Evolutionary conservation across 805 yeast species (phyloP), one percentile per base, ranked within the genome.

Genomic region (Saccharomycodes ludwigii): DNA sequence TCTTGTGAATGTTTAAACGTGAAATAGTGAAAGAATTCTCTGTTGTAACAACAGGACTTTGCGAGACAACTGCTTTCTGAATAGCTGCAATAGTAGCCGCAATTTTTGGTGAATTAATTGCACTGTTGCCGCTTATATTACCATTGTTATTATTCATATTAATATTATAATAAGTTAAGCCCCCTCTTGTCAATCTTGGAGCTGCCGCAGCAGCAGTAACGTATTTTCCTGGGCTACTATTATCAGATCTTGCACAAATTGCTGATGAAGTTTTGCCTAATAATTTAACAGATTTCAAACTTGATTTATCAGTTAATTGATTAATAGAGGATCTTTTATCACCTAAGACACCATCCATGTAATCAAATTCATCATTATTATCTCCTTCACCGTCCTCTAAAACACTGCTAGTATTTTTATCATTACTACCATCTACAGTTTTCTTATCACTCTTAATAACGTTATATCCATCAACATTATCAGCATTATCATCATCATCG

Each of bases 141-240:
- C n/a, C n/a, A n/a, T n/a, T n/a, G n/a, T n/a, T n/a, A n/a, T n/a
- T n/a, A n/a, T n/a, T n/a, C n/a, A n/a, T n/a, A n/a, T n/a, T n/a
- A n/a, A n/a, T n/a, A n/a, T n/a, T n/a, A n/a, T n/a, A n/a, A n/a
- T n/a, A n/a, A 16, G 15, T 18, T 16, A 25, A 15, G 12, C 36
- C 37, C 24, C 39, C 43, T 34, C 40, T 48, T 19, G 47, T 33
- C 11, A 43, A 66, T 46, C 88, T 63, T 35, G 91, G 91, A 21
- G 88, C 82, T 17, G 83, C 84, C 9, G 85, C 85, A 15, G 88
- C 88, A 13, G 83, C 83, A 10, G 88, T 78, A 27, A 76, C 49
- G 36, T 60, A 62, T 18, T 25, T 25, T 14, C 3, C 8, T 54
- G 58, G 12, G 27, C 25, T 25, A n/a, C 18, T 30, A 54, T 46